A percentile compares a stretch with the other conserved stretches of the same genome.
Conservation (phyloP, 2,329 filamentous ascomycete genomes). For the Venturia aucupariae region DNA sequence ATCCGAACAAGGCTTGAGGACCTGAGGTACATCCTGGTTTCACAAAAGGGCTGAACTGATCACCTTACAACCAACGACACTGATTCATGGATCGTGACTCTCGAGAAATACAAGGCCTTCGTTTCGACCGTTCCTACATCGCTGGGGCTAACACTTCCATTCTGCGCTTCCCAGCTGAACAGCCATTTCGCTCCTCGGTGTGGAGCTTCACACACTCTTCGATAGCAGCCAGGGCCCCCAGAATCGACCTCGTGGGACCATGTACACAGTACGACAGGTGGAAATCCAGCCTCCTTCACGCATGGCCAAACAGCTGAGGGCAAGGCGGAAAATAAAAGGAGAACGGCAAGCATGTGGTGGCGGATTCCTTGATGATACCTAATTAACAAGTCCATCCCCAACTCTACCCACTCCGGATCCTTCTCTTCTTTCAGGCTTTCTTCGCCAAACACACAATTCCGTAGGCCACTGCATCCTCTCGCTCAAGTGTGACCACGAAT, state of each 20-base stretch:
- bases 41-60: neutral
- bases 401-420: neutral
- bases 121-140: too few species aligned
- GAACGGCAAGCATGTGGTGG: too few species aligned
- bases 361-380: too few species aligned
- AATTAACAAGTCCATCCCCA: too few species aligned
- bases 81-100: neutral
- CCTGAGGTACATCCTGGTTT: neutral
- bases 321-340: neutral
- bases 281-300: neutral
- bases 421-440: neutral
- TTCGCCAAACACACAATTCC: too few species aligned
- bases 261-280: slow-evolving; percentile 1
- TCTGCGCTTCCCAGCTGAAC: neutral
- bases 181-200: neutral
- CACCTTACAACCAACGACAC: neutral
- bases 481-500: neutral
- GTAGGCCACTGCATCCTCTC: too few species aligned
- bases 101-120: too few species aligned
- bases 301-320: neutral
- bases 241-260: neutral
- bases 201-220: neutral
- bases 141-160: too few species aligned
- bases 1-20: neutral
- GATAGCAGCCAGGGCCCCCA: neutral